phyloP scores from a whole-genome alignment of 2,329 filamentous ascomycete genomes.

The Colletotrichum karsti region DNA sequence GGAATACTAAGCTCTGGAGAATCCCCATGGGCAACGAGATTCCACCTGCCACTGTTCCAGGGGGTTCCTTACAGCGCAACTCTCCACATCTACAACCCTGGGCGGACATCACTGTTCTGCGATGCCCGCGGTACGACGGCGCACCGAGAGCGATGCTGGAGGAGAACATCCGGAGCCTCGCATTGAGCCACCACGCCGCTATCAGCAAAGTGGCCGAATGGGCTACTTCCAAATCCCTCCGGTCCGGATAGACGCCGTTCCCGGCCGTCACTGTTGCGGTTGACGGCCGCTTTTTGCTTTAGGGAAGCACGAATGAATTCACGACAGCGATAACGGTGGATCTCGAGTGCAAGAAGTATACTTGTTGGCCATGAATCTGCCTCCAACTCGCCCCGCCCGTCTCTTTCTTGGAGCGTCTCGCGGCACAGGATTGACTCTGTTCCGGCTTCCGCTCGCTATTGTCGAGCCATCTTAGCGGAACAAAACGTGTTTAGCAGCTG shows the following conservation, averaged over 20 bases:
- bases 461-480: neutral
- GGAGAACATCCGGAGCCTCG: neutral
- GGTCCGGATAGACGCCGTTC: neutral
- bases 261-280: neutral
- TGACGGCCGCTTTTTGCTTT: neutral
- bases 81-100: neutral
- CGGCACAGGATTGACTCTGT: neutral
- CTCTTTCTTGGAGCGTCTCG: constrained; percentile 18
- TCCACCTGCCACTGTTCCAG: neutral
- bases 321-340: neutral
- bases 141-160: neutral
- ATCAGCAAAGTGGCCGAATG: neutral
- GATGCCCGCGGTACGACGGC: neutral
- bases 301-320: neutral
- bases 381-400: neutral
- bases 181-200: neutral
- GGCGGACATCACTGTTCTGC: constrained; percentile 1
- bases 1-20: constrained; percentile 17
- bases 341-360: neutral
- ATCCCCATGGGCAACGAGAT: neutral
- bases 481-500: neutral
- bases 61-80: neutral
- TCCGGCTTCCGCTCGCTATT: neutral
- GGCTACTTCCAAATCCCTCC: too few relatives aligned
- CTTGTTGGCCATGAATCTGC: constrained; percentile 1